These are phyloP conservation scores for Perkinsela sp. DNA, from an alignment of 208 protist genomes.

Conservation along the genomic window DNA sequence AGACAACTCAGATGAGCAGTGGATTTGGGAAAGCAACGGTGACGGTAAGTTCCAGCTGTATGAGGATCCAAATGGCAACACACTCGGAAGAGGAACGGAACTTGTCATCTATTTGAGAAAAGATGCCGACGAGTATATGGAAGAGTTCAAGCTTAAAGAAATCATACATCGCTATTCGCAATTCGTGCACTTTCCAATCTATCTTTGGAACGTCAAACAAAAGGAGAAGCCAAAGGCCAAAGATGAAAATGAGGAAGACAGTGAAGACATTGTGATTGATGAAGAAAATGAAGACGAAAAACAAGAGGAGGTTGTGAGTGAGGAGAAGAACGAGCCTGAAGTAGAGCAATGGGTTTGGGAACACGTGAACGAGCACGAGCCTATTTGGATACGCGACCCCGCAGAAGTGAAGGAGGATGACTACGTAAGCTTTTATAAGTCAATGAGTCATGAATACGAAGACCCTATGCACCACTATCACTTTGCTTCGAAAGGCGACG, in stretches of 20 bases:
- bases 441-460: constrained; percentile 68
- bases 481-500: constrained; percentile 80
- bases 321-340: constrained; percentile 28
- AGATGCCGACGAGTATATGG: constrained; percentile 80
- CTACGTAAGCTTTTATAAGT: constrained; percentile 96
- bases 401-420: constrained; percentile 87
- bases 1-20: constrained; percentile 69
- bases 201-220: constrained; percentile 24
- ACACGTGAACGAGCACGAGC: constrained; percentile 84
- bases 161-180: constrained; percentile 91
- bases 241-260: constrained; percentile 76
- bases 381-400: constrained; percentile 87
- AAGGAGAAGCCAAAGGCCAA: constrained; percentile 72
- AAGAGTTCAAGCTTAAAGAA: constrained; percentile 52
- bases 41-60: constrained; percentile 75
- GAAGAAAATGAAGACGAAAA: constrained; percentile 12
- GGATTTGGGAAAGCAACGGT: constrained; percentile 89
- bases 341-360: constrained; percentile 46
- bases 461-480: constrained; percentile 80
- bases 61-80: constrained; percentile 72
- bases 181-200: constrained; percentile 99
- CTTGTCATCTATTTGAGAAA: constrained; percentile 85
- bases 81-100: constrained; percentile 81
- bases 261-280: constrained; percentile 20
- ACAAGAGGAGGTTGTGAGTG: constrained; percentile 16